Evolutionary conservation across 1,284 basidiomycete species (phyloP).

Genomic region (Abortiporus biennis): DNA sequence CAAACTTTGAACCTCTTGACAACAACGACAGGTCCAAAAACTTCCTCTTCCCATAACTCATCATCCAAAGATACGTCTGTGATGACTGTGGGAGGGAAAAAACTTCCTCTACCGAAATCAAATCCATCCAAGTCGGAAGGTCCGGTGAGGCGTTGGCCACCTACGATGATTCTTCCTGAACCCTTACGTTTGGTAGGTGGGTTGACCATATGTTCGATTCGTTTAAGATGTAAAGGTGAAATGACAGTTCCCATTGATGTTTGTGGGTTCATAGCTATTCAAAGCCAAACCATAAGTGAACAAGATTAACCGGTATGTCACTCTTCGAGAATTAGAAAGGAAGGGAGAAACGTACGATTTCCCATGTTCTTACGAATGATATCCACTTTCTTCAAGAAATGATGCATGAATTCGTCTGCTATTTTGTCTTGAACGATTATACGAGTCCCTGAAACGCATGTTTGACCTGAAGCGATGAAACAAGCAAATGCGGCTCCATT

Average conservation of each 20-base stretch:
- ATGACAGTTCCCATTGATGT: slow-evolving; percentile 78
- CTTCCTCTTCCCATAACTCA: slow-evolving; percentile 74
- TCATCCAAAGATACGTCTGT: slow-evolving; percentile 49
- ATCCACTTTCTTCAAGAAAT: slow-evolving; percentile 56
- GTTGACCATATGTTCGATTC: slow-evolving; percentile 55
- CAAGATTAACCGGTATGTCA: neutral
- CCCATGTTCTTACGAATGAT: slow-evolving; percentile 67
- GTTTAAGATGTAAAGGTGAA: slow-evolving; percentile 52
- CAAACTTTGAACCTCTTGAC: slow-evolving; percentile 58
- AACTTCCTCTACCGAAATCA: slow-evolving; percentile 61
- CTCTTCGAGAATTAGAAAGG: too few relatives aligned
- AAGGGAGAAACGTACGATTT: slow-evolving; percentile 41
- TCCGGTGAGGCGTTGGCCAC: slow-evolving; percentile 60
- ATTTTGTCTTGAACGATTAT: slow-evolving; percentile 64
- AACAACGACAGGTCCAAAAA: slow-evolving; percentile 77
- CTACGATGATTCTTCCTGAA: slow-evolving; percentile 47
- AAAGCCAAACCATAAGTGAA: neutral
- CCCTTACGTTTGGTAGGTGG: slow-evolving; percentile 21
- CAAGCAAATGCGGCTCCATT: slow-evolving; percentile 79
- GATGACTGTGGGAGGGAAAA: slow-evolving; percentile 76
- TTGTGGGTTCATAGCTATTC: slow-evolving; percentile 56
- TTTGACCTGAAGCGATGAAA: slow-evolving; percentile 82
- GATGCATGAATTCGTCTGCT: slow-evolving; percentile 59
- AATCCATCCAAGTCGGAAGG: slow-evolving; percentile 59
- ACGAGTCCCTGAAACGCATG: slow-evolving; percentile 76